Evolutionary conservation across 2,329 filamentous ascomycete genomes (phyloP).

Genomic region (Botrytis hyacinthi): DNA sequence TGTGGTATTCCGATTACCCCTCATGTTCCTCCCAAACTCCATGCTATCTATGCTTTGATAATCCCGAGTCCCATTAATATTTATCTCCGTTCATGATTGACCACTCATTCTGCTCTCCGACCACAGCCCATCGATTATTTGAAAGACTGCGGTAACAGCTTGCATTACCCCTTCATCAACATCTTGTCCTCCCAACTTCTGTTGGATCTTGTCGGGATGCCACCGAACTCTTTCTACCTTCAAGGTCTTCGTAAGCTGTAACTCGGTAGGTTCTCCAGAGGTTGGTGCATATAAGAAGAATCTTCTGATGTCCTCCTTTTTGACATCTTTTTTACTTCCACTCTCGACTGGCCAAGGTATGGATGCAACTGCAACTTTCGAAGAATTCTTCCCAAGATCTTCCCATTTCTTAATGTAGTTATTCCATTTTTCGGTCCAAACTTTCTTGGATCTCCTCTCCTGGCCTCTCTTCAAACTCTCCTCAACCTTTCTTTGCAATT

Average conservation of each 20-base stretch:
- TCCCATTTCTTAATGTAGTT: constrained; percentile 66
- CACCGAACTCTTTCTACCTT: constrained; percentile 87
- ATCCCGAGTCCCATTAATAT: background rate
- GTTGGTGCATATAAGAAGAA: constrained; percentile 58
- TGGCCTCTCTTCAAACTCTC: constrained; percentile 65
- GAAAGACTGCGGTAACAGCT: constrained; percentile 85
- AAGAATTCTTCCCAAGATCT: constrained; percentile 43
- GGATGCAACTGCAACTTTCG: constrained; percentile 46
- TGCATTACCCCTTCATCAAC: constrained; percentile 72
- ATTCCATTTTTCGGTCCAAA: constrained; percentile 61
- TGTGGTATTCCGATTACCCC: constrained; percentile 8
- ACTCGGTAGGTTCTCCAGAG: constrained; percentile 34
- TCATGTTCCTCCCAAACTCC: constrained; percentile 25
- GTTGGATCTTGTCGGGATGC: constrained; percentile 98
- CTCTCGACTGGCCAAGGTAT: constrained; percentile 65
- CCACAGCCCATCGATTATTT: constrained; percentile 83
- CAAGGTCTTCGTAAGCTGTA: constrained; percentile 51
- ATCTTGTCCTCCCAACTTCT: constrained; percentile 68
- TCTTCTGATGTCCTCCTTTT: constrained; percentile 54
- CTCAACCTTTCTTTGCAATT: constrained; percentile 64
- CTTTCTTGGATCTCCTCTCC: constrained; percentile 51
- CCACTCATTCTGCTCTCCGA: constrained; percentile 45
- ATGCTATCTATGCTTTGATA: constrained; percentile 22
- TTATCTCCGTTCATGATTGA: background rate
- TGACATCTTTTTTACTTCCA: constrained; percentile 55